A percentile compares a stretch with the other conserved stretches of the same genome.
These are phyloP conservation scores for Fragosphaeria purpurea DNA, from an alignment of 2,329 filamentous ascomycete species.

Conservation along the genomic window DNA sequence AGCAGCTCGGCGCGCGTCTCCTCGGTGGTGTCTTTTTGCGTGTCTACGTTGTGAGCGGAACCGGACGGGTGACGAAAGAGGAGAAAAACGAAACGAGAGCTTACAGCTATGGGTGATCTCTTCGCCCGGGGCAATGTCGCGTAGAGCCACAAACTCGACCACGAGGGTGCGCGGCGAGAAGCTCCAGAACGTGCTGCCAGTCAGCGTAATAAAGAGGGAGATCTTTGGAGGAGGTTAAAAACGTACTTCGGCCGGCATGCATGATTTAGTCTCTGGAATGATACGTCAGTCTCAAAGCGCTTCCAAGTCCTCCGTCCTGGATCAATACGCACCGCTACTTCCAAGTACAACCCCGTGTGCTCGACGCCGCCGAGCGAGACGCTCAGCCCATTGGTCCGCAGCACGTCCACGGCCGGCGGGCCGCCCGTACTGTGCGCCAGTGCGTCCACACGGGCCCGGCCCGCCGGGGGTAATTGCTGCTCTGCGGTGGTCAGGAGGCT, in stretches of 20 bases:
- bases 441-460: constrained; percentile 5
- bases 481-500: constrained; percentile 11
- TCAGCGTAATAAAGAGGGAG: not conserved
- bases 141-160: constrained; percentile 16
- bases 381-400: constrained; percentile 18
- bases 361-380: constrained; percentile 15
- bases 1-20: constrained; percentile 12
- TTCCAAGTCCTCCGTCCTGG: constrained; percentile 13
- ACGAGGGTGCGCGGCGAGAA: constrained; percentile 12
- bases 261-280: constrained; percentile 15
- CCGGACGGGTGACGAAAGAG: not conserved
- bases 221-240: not conserved
- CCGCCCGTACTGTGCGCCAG: constrained; percentile 13
- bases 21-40: constrained; percentile 13
- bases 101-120: constrained; percentile 17
- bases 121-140: constrained; percentile 13
- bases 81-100: not conserved
- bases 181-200: constrained; percentile 13
- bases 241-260: constrained; percentile 16
- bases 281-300: constrained; percentile 18
- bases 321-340: constrained; percentile 11
- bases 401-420: constrained; percentile 12
- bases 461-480: constrained; percentile 9
- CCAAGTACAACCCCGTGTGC: constrained; percentile 14
- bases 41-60: constrained; percentile 10